These are phyloP conservation scores for Gaeumannomyces tritici DNA, from an alignment of 2,329 filamentous ascomycete genomes.

Conservation along the genomic window DNA sequence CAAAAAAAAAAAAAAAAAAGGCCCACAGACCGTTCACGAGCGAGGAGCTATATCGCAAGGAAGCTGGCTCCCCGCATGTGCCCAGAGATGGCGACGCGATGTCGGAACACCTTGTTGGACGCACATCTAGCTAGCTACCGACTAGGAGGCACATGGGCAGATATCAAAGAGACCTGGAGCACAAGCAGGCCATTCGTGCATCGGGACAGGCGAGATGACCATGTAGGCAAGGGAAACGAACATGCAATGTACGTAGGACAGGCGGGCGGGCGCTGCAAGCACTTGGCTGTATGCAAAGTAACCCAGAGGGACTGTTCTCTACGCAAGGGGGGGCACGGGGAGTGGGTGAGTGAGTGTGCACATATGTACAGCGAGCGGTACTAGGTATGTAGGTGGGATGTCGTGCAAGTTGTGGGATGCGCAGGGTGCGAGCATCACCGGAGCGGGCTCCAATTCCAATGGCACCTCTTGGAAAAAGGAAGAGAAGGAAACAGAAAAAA, in stretches of 20 bases:
- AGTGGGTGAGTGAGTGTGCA: no score
- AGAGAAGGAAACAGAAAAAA: no score
- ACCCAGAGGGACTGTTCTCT: background rate
- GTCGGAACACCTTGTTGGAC: no score
- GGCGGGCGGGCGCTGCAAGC: background rate
- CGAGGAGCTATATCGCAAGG: no score
- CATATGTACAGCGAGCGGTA: no score
- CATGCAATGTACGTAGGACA: background rate
- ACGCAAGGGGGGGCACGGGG: background rate
- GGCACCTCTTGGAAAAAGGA: no score
- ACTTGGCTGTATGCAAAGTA: background rate
- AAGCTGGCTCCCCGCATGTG: background rate
- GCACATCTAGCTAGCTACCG: no score
- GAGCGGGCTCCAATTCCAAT: background rate
- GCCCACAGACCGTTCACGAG: background rate
- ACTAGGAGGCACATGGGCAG: no score
- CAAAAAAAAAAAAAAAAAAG: no score
- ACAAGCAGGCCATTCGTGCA: background rate
- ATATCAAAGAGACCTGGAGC: background rate
- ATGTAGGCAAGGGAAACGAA: no score
- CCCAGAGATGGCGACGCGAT: no score
- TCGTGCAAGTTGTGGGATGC: background rate
- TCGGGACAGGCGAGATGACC: background rate
- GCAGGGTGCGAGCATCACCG: background rate
- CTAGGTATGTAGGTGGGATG: background rate